These are phyloP conservation scores for Ophiostoma piceae DNA, from an alignment of 2,329 filamentous ascomycete species.

Conservation along the genomic window DNA sequence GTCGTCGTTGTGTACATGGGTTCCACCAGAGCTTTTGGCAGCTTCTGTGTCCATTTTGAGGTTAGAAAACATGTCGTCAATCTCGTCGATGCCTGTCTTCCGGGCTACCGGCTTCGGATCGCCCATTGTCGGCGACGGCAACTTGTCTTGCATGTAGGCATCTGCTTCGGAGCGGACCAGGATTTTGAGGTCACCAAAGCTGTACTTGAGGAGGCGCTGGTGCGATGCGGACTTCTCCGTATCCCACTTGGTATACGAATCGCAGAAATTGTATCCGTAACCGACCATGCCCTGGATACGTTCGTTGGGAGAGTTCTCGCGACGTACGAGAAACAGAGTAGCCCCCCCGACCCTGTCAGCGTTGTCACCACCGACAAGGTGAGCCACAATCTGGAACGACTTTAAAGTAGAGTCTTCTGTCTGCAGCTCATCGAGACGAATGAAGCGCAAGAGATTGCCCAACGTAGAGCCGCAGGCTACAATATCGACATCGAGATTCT, in stretches of 20 bases:
- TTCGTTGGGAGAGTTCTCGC: conserved; percentile 56
- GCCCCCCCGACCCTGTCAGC: background rate
- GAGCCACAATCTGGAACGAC: conserved; percentile 15
- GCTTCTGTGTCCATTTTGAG: background rate
- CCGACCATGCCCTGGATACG: conserved; percentile 51
- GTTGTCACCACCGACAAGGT: background rate
- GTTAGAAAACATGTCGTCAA: background rate
- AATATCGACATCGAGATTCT: conserved; percentile 43
- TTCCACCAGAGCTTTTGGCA: no score
- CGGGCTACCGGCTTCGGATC: background rate
- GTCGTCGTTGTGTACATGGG: background rate
- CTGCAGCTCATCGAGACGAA: conserved; percentile 4
- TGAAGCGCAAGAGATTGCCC: conserved; percentile 44
- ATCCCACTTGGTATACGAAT: conserved; percentile 61
- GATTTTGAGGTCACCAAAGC: conserved; percentile 48
- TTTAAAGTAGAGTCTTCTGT: background rate
- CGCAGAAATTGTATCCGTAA: conserved; percentile 62
- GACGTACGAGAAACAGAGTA: conserved; percentile 55
- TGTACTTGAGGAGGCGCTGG: conserved; percentile 56
- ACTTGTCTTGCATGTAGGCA: conserved; percentile 42
- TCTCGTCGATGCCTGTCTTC: background rate
- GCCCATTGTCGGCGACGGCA: conserved; percentile 26
- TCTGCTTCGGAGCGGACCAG: conserved; percentile 55
- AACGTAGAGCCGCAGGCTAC: conserved; percentile 57
- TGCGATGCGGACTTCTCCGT: conserved; percentile 51